A percentile compares a stretch with the other conserved stretches of the same genome.
phyloP scores from a whole-genome alignment of 441 rosid species.

The Bruguiera hainesii region DNA sequence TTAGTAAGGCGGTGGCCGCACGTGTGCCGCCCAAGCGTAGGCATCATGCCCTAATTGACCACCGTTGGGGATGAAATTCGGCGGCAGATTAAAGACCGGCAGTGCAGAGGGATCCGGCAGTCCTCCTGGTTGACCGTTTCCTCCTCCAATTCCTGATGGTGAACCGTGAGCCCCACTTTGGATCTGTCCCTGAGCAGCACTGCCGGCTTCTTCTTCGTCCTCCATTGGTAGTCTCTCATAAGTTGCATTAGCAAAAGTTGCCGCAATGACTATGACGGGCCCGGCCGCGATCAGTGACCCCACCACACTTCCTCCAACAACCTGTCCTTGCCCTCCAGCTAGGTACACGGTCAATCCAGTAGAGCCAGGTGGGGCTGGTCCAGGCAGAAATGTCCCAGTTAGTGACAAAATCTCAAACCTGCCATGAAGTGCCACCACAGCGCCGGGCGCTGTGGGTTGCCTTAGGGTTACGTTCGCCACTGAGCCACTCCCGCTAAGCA shows the following conservation, averaged over 20 bases:
- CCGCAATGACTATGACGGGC: conserved; percentile 79
- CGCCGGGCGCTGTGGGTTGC: conserved; percentile 56
- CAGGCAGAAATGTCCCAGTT: conserved; percentile 60
- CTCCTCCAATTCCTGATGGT: conserved; percentile 46
- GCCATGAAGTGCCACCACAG: conserved; percentile 57
- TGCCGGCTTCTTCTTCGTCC: conserved; percentile 53
- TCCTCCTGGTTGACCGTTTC: conserved; percentile 30
- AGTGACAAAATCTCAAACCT: conserved; percentile 63
- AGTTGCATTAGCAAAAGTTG: conserved; percentile 82
- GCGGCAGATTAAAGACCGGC: conserved; percentile 48
- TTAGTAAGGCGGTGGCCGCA: conserved; percentile 53
- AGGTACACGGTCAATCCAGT: conserved; percentile 61
- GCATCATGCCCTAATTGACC: conserved; percentile 71
- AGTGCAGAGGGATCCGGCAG: conserved; percentile 43
- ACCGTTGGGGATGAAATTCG: conserved; percentile 49
- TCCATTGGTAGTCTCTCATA: conserved; percentile 78
- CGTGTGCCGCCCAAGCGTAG: conserved; percentile 69
- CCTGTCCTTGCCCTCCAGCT: conserved; percentile 40
- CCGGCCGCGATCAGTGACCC: conserved; percentile 37
- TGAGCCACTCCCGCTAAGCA: conserved; percentile 56
- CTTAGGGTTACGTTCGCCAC: conserved; percentile 67
- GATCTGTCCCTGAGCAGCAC: conserved; percentile 38
- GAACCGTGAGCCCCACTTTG: conserved; percentile 40
- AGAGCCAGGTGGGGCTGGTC: conserved; percentile 66
- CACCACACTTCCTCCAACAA: conserved; percentile 12